Conservation (phyloP, 1,139 yeast genomes). For the Magnusiomyces tetraspermus region DNA sequence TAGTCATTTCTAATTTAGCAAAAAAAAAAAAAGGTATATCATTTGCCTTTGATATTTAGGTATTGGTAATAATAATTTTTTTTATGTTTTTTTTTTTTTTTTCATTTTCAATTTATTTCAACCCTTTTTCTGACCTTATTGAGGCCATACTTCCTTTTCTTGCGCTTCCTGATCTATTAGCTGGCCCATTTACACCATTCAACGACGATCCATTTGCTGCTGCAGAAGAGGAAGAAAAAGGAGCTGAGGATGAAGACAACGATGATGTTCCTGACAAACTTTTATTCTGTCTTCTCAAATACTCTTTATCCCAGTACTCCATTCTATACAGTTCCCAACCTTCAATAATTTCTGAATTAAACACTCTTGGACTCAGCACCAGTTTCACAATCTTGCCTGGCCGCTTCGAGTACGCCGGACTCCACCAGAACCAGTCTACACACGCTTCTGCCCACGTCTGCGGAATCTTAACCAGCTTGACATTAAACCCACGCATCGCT, state of each 20-base stretch:
- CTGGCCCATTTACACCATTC: not conserved
- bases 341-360: conserved; percentile 74
- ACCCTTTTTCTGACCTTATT: not conserved
- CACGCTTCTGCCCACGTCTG: conserved; percentile 45
- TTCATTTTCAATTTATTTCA: not conserved
- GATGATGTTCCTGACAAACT: conserved; percentile 3
- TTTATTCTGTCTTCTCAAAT: conserved; percentile 40
- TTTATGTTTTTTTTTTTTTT: too few relatives aligned
- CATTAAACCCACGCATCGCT: conserved; percentile 74
- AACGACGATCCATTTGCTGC: not conserved
- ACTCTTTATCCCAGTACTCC: conserved; percentile 88
- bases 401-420: conserved; percentile 21
- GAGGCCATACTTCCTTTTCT: not conserved
- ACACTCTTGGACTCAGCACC: conserved; percentile 70
- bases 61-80: too few relatives aligned
- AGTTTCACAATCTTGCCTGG: conserved; percentile 44
- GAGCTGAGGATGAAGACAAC: not conserved
- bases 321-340: conserved; percentile 93
- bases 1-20: too few relatives aligned
- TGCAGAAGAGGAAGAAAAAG: not conserved
- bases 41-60: too few relatives aligned
- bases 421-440: conserved; percentile 22
- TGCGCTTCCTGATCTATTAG: not conserved
- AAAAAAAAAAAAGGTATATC: too few relatives aligned
- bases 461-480: conserved; percentile 63